Conservation (phyloP, 2,329 filamentous ascomycete species). For the Dryadomyces sulphureus region DNA sequence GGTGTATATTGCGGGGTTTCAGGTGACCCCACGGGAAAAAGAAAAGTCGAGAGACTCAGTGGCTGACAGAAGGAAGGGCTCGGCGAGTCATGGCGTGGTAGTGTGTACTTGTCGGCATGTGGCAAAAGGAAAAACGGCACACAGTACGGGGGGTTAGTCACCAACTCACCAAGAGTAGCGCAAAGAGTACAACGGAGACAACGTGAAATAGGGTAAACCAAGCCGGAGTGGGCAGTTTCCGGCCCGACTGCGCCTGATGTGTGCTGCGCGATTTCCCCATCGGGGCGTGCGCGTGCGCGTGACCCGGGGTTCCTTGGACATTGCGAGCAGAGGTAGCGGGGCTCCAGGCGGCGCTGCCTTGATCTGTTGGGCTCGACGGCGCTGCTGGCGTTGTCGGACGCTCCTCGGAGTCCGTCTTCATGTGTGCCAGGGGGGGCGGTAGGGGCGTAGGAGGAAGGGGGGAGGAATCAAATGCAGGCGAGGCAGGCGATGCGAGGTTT, state of each 20-base stretch:
- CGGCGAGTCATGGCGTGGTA: not conserved
- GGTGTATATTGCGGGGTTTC: not conserved
- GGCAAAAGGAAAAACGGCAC: not conserved
- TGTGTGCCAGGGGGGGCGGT: not conserved
- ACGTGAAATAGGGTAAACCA: slow-evolving; percentile 14
- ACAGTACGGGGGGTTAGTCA: slow-evolving; percentile 10
- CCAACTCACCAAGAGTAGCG: not conserved
- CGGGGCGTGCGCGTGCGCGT: not conserved
- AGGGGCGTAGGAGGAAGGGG: not conserved
- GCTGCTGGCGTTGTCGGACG: not conserved
- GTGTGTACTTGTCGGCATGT: not conserved
- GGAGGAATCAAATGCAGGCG: too few relatives aligned
- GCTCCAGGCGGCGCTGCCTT: slow-evolving; percentile 15
- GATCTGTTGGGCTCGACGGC: slow-evolving; percentile 11
- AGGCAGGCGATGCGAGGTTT: too few relatives aligned
- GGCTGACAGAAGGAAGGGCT: not conserved
- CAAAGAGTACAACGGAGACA: slow-evolving; percentile 15
- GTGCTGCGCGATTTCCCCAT: slow-evolving; percentile 10
- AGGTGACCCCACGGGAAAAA: not conserved
- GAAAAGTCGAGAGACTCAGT: not conserved
- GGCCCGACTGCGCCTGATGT: slow-evolving; percentile 9
- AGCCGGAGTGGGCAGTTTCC: slow-evolving; percentile 7
- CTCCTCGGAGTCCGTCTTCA: not conserved
- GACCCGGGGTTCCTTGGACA: not conserved
- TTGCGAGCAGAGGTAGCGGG: slow-evolving; percentile 9